Evolutionary conservation across 2,329 filamentous ascomycete species (phyloP).

Genomic region (Ophiostoma sp.): DNA sequence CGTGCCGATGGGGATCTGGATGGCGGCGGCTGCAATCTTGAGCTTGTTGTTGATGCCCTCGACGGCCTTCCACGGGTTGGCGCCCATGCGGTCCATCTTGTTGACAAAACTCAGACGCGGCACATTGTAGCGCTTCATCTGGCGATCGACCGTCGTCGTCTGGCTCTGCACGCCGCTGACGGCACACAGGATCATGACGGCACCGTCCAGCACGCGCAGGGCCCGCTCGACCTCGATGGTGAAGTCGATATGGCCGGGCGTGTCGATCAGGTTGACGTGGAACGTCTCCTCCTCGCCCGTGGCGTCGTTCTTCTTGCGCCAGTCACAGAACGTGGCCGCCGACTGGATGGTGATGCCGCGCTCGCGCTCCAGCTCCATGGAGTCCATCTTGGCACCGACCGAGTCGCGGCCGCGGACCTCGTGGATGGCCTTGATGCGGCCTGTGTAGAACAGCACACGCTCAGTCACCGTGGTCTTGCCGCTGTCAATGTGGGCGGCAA

Average conservation of each 20-base stretch:
- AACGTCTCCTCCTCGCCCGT: constrained; percentile 83
- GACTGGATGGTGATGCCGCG: constrained; percentile 99
- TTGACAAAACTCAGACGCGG: constrained; percentile 95
- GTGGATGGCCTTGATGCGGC: constrained; percentile 93
- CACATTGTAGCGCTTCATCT: constrained; percentile 98
- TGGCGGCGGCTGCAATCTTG: constrained; percentile 83
- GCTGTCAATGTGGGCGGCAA: constrained; percentile 98
- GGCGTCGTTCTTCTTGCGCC: constrained; percentile 68
- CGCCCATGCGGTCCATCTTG: constrained; percentile 99
- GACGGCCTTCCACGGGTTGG: constrained; percentile 95
- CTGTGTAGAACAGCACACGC: constrained; percentile 96
- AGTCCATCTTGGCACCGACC: constrained; percentile 98
- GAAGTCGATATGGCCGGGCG: constrained; percentile 97
- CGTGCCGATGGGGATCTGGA: constrained; percentile 88
- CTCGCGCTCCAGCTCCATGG: constrained; percentile 96
- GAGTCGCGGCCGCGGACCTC: constrained; percentile 93
- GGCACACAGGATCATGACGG: constrained; percentile 96
- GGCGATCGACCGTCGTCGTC: constrained; percentile 94
- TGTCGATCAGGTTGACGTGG: constrained; percentile 98
- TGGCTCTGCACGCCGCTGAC: constrained; percentile 96
- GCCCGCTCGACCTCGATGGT: constrained; percentile 98
- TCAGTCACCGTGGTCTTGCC: constrained; percentile 97
- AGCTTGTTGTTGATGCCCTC: constrained; percentile 98
- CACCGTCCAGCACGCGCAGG: constrained; percentile 87
- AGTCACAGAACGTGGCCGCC: constrained; percentile 95